Evolutionary conservation across 192 early-diverging fungal species (phyloP).

Genomic region (Linnemannia exigua): DNA sequence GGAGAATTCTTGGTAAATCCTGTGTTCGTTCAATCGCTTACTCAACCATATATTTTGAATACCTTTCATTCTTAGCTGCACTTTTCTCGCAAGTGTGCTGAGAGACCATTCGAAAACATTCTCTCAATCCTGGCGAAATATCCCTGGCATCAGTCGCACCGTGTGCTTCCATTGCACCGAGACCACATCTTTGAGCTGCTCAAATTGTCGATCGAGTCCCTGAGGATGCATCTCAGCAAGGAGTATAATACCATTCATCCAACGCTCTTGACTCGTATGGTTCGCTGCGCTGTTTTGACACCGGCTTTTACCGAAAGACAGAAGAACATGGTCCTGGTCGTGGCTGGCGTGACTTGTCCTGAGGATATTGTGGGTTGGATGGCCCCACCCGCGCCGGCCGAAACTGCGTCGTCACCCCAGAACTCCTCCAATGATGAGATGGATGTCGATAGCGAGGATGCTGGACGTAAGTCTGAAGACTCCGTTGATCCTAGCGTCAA

Average conservation of each 20-base stretch:
- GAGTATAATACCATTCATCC: constrained; percentile 71
- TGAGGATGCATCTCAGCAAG: constrained; percentile 69
- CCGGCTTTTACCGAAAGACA: constrained; percentile 84
- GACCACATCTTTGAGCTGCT: constrained; percentile 74
- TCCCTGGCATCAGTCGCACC: constrained; percentile 77
- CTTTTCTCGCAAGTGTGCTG: constrained; percentile 80
- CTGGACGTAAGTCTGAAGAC: not conserved
- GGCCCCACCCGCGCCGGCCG: constrained; percentile 23
- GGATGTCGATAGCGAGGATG: not conserved
- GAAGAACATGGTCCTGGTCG: constrained; percentile 71
- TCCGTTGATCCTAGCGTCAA: not conserved
- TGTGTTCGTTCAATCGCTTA: not conserved
- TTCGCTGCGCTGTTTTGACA: constrained; percentile 75
- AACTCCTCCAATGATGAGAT: not conserved
- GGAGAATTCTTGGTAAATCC: not conserved
- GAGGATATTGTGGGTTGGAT: constrained; percentile 56
- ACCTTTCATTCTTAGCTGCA: constrained; percentile 64
- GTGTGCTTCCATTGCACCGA: constrained; percentile 73
- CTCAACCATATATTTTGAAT: not conserved
- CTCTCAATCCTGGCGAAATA: constrained; percentile 78
- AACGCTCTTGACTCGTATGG: constrained; percentile 65
- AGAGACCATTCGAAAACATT: constrained; percentile 85
- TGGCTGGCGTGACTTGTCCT: constrained; percentile 46
- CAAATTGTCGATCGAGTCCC: constrained; percentile 73
- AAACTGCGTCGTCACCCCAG: not conserved